A percentile compares a stretch with the other conserved stretches of the same genome.
Conservation (phyloP, 495 filamentous ascomycete species). For the Lasiosphaeriaceae sp. region DNA sequence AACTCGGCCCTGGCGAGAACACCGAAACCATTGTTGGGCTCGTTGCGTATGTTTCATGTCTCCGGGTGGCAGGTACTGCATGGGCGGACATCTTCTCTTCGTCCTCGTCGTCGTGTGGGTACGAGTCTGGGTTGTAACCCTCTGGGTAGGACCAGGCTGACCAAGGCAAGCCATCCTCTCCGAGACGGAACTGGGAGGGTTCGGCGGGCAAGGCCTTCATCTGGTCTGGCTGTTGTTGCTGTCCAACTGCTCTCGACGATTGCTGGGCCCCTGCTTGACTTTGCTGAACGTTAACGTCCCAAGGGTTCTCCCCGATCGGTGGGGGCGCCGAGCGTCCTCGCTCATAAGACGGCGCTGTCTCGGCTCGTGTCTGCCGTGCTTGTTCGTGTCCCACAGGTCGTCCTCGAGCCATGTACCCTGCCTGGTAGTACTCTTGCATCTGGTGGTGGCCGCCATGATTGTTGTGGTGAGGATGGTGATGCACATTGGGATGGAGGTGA, state of each 20-base stretch:
- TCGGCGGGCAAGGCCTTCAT: constrained; percentile 38
- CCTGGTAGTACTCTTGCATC: constrained; percentile 30
- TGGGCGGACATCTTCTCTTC: constrained; percentile 7
- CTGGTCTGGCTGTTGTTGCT: constrained; percentile 12
- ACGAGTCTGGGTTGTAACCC: constrained; percentile 19
- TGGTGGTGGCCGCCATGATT: constrained; percentile 21
- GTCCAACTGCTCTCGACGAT: neutral
- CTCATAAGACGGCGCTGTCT: constrained; percentile 30
- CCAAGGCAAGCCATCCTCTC: constrained; percentile 44
- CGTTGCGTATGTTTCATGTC: constrained; percentile 11
- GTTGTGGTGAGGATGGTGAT: constrained; percentile 10
- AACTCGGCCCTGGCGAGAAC: constrained; percentile 21
- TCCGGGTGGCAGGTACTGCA: neutral
- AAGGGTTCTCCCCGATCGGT: constrained; percentile 39
- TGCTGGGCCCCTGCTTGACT: neutral
- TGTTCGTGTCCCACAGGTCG: constrained; percentile 21
- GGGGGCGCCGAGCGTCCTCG: constrained; percentile 44
- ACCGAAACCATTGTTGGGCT: constrained; percentile 25
- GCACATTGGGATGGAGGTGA: neutral
- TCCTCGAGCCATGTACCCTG: constrained; percentile 7
- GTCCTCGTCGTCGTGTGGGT: constrained; percentile 17
- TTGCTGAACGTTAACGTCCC: constrained; percentile 29
- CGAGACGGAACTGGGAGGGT: constrained; percentile 40
- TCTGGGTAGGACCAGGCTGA: constrained; percentile 35
- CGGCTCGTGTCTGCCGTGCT: constrained; percentile 22